Percentiles rank a stretch among this genome's conserved stretches.
Conservation (phyloP, 2,329 filamentous ascomycete species). For the Rugonectria rugulosa region DNA sequence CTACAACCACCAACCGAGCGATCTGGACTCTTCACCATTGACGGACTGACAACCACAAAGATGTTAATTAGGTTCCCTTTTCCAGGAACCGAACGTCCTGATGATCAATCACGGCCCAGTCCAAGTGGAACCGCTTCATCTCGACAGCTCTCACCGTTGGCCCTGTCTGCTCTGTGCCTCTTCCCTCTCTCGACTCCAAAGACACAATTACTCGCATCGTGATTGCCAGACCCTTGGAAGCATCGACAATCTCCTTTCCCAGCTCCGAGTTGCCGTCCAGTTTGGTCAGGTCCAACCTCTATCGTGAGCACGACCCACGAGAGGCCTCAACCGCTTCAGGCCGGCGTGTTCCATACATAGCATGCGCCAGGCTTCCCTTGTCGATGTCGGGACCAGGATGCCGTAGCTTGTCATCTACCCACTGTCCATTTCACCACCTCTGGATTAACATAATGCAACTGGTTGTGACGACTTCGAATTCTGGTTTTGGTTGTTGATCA, state of each 20-base stretch:
- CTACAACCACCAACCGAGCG: no score
- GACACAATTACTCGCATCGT: no score
- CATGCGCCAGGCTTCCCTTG: slow-evolving; percentile 30
- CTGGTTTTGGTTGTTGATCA: no score
- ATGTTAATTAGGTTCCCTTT: neutral
- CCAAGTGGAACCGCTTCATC: slow-evolving; percentile 6
- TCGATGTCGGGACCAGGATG: neutral
- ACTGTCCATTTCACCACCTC: neutral
- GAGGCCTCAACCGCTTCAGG: slow-evolving; percentile 27
- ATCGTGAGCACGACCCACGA: neutral
- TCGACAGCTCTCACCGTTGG: slow-evolving; percentile 10
- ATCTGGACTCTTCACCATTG: neutral
- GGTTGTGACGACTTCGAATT: no score
- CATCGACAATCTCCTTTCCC: neutral
- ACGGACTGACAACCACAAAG: neutral
- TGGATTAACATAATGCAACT: no score
- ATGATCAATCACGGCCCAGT: slow-evolving; percentile 8
- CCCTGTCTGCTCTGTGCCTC: neutral
- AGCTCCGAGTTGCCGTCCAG: no score
- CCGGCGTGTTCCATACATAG: slow-evolving; percentile 30
- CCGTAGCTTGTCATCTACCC: slow-evolving; percentile 11
- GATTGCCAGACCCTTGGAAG: no score
- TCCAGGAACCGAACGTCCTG: slow-evolving; percentile 3
- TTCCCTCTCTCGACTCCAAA: neutral
- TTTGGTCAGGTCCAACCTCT: no score